Conservation (phyloP, 306 rosid species). For the Mucuna pruriens region DNA sequence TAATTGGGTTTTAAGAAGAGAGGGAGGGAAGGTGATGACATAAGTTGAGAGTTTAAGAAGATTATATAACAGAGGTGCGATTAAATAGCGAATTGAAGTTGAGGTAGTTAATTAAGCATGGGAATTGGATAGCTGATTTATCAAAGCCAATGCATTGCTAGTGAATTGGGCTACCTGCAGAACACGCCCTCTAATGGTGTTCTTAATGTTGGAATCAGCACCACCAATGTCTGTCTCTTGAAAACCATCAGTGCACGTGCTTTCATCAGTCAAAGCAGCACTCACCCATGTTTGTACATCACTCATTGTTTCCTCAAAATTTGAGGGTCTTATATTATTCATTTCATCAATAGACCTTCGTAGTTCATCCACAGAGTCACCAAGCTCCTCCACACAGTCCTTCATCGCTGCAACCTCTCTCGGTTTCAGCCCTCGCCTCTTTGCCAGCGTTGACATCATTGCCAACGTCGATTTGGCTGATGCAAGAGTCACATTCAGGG, state of each 20-base stretch:
- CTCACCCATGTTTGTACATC: slow-evolving; percentile 85
- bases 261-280: slow-evolving; percentile 76
- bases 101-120: not conserved
- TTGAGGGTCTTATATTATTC: slow-evolving; percentile 31
- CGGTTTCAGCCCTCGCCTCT: slow-evolving; percentile 44
- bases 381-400: slow-evolving; percentile 74
- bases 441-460: slow-evolving; percentile 44
- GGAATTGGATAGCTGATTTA: slow-evolving; percentile 56
- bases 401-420: slow-evolving; percentile 60
- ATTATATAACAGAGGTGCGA: not conserved
- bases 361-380: slow-evolving; percentile 63
- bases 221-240: not conserved
- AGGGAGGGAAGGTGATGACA: not conserved
- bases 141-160: slow-evolving; percentile 84
- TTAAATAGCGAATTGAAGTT: no score
- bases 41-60: no score
- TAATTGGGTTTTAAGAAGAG: no score
- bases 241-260: slow-evolving; percentile 73
- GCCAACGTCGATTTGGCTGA: slow-evolving; percentile 53
- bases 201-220: slow-evolving; percentile 46
- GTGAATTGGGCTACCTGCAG: slow-evolving; percentile 62
- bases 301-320: slow-evolving; percentile 48
- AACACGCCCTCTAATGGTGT: slow-evolving; percentile 41
- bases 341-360: slow-evolving; percentile 59
- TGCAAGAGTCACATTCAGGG: slow-evolving; percentile 66